Conservation (phyloP, 495 filamentous ascomycete species). For the Astrothelium macrocarpum region DNA sequence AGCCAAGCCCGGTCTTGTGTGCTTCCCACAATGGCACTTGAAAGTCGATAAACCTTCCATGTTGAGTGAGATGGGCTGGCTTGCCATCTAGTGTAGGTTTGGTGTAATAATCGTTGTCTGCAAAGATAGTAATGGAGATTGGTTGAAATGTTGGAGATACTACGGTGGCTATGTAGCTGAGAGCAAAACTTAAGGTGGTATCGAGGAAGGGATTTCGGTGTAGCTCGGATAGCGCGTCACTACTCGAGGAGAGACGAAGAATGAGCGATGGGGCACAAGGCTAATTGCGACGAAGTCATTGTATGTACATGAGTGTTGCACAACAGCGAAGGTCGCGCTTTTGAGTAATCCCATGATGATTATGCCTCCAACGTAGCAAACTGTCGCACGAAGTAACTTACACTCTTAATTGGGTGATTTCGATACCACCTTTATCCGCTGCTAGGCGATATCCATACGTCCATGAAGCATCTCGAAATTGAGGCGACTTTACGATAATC, state of each 20-base stretch:
- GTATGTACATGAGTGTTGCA: no score
- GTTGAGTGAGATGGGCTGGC: slow-evolving; percentile 9
- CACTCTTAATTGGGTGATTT: slow-evolving; percentile 68
- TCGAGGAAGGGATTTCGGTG: slow-evolving; percentile 77
- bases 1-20: slow-evolving; percentile 94
- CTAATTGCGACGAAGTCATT: no score
- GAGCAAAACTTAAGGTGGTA: slow-evolving; percentile 74
- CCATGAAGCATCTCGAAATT: slow-evolving; percentile 82
- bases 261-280: neutral
- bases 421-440: slow-evolving; percentile 61
- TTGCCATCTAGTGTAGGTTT: slow-evolving; percentile 39
- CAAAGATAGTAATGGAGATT: slow-evolving; percentile 73
- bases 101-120: slow-evolving; percentile 95
- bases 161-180: slow-evolving; percentile 63
- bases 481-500: slow-evolving; percentile 80
- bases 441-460: slow-evolving; percentile 64
- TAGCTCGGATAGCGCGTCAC: slow-evolving; percentile 25
- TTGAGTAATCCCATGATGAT: neutral
- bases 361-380: neutral
- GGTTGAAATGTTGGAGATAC: slow-evolving; percentile 53
- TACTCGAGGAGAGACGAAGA: slow-evolving; percentile 4
- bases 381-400: slow-evolving; percentile 38
- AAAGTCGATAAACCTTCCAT: slow-evolving; percentile 64
- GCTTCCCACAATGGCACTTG: slow-evolving; percentile 63
- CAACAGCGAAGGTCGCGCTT: neutral